These are phyloP conservation scores for Debaryomycetaceae sp. DNA, from an alignment of 1,139 yeast genomes.

Conservation along the genomic window DNA sequence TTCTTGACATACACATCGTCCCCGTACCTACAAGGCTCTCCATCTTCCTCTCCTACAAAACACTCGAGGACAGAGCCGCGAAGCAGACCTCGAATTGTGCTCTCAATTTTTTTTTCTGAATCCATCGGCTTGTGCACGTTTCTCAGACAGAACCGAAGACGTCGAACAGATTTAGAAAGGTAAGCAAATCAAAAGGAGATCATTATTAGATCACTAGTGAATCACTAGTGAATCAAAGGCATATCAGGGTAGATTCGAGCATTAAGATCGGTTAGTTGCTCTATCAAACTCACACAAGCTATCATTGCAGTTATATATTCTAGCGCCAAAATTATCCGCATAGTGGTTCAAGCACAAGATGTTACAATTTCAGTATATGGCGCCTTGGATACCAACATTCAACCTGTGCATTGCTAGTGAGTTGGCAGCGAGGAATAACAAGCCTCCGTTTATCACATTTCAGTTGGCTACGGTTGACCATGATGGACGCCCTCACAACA, in stretches of 20 bases:
- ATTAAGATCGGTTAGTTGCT: too few species aligned
- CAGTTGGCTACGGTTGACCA: constrained; percentile 67
- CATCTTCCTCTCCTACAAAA: background rate
- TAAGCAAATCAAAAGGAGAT: background rate
- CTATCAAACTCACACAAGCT: too few species aligned
- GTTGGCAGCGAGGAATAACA: constrained; percentile 24
- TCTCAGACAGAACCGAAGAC: background rate
- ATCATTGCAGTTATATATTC: too few species aligned
- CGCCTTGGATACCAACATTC: constrained; percentile 70
- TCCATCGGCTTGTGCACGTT: background rate
- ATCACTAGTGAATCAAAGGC: background rate
- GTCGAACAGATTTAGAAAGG: background rate
- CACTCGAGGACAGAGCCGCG: background rate
- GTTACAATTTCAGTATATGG: constrained; percentile 50
- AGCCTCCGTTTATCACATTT: constrained; percentile 53
- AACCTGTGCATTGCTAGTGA: constrained; percentile 48
- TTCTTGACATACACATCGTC: background rate
- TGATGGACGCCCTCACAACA: constrained; percentile 55
- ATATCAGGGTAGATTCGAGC: background rate
- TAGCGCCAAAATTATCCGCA: too few species aligned
- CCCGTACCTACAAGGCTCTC: background rate
- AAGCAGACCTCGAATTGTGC: background rate
- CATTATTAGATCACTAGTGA: too few species aligned
- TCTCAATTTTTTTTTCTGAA: background rate
- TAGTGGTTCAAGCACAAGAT: constrained; percentile 7